Evolutionary conservation across 306 rosid genomes (phyloP).

Genomic region (Mimosa bimucronata): DNA sequence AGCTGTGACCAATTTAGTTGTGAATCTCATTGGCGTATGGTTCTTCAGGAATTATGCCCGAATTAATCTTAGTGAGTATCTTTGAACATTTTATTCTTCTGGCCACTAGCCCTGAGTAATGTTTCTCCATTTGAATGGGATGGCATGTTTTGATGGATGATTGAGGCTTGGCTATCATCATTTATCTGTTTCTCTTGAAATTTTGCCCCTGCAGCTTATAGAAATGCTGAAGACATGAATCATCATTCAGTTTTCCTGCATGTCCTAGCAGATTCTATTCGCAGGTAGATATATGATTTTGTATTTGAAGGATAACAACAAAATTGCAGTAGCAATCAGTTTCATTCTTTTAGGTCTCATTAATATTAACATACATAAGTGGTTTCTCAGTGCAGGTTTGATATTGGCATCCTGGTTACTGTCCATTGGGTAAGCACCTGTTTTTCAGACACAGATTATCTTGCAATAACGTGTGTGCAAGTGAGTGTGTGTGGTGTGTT

Average conservation of each 20-base stretch:
- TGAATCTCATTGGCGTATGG: slow-evolving; percentile 98
- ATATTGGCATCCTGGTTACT: slow-evolving; percentile 95
- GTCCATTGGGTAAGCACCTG: slow-evolving; percentile 77
- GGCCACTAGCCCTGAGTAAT: slow-evolving; percentile 17
- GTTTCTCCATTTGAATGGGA: slow-evolving; percentile 12
- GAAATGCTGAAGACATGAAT: slow-evolving; percentile 99
- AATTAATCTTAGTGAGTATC: slow-evolving; percentile 76
- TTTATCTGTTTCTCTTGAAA: slow-evolving; percentile 37
- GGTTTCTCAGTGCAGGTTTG: slow-evolving; percentile 95
- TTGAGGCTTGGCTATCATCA: slow-evolving; percentile 28
- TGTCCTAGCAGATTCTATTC: slow-evolving; percentile 95
- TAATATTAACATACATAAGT: slow-evolving; percentile 44
- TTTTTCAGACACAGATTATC: slow-evolving; percentile 16
- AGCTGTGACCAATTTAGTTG: slow-evolving; percentile 89
- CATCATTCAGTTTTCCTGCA: slow-evolving; percentile 89
- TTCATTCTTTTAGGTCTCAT: slow-evolving; percentile 31
- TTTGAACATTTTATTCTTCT: slow-evolving; percentile 13
- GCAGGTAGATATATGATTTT: slow-evolving; percentile 83
- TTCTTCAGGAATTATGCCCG: slow-evolving; percentile 99
- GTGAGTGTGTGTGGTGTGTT: background rate
- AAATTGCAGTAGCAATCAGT: slow-evolving; percentile 13
- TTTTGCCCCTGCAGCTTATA: slow-evolving; percentile 66
- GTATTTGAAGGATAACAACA: slow-evolving; percentile 25
- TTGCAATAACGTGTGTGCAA: background rate
- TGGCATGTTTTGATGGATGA: slow-evolving; percentile 14